Conservation (phyloP, 176 grass and related monocot species). For the Guadua angustifolia region DNA sequence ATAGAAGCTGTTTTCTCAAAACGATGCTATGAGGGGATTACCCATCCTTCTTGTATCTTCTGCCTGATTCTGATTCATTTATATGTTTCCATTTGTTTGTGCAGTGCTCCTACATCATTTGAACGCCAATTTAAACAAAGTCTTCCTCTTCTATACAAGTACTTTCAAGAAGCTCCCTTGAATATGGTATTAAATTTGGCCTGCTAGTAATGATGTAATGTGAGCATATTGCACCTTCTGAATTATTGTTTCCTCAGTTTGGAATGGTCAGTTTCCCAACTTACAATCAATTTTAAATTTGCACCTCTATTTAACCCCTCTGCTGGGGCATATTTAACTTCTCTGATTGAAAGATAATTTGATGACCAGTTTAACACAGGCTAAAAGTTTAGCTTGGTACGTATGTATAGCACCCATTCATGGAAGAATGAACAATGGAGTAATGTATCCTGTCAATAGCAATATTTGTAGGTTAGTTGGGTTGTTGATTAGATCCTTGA, state of each 20-base stretch:
- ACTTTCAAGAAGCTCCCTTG: conserved; percentile 75
- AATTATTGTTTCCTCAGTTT: background rate
- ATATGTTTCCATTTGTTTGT: conserved; percentile 38
- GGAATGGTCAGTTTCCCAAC: background rate
- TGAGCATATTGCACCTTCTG: background rate
- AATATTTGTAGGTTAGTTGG: conserved; percentile 11
- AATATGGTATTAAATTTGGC: conserved; percentile 56
- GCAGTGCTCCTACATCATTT: conserved; percentile 84
- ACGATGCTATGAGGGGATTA: background rate
- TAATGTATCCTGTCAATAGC: background rate
- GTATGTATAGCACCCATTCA: background rate
- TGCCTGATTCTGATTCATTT: conserved; percentile 1
- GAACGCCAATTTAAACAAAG: conserved; percentile 67
- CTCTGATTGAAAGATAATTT: background rate
- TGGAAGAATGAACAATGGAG: background rate
- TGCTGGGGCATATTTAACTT: conserved; percentile 10
- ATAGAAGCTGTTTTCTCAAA: background rate
- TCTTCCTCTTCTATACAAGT: conserved; percentile 77
- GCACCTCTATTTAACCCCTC: background rate
- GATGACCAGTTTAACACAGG: background rate
- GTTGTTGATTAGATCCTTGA: conserved; percentile 19
- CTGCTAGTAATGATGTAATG: background rate
- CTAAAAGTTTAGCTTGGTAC: background rate
- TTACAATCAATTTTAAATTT: conserved; percentile 10
- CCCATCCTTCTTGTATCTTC: conserved; percentile 11